phyloP scores from a whole-genome alignment of 768 basidiomycete genomes.

The Pholiota microspora region DNA sequence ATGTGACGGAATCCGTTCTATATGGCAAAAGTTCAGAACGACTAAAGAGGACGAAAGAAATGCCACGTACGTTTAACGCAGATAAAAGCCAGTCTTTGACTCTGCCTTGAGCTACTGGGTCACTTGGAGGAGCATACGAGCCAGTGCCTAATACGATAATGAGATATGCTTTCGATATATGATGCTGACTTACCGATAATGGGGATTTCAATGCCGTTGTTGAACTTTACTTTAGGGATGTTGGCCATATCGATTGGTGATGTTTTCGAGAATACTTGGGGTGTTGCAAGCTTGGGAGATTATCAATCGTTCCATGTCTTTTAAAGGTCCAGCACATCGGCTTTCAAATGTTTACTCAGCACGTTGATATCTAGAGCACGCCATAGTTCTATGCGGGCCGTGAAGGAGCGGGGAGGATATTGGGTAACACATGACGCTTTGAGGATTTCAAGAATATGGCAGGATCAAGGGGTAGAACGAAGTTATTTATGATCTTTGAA shows the following conservation, averaged over 20 bases:
- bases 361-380: neutral
- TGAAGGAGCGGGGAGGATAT: too few relatives aligned
- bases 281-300: neutral
- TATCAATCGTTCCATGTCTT: neutral
- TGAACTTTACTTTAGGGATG: slow-evolving; percentile 19
- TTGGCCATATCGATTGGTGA: neutral
- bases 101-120: slow-evolving; percentile 28
- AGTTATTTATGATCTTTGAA: too few relatives aligned
- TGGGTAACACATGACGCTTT: too few relatives aligned
- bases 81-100: slow-evolving; percentile 37
- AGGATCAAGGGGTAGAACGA: too few relatives aligned
- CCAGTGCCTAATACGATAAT: slow-evolving; percentile 33
- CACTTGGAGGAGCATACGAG: slow-evolving; percentile 33
- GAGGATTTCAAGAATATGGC: too few relatives aligned
- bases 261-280: neutral
- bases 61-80: slow-evolving; percentile 34
- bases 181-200: slow-evolving; percentile 27
- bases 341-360: neutral
- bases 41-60: neutral
- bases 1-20: slow-evolving; percentile 42
- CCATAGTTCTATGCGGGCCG: neutral
- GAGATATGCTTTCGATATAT: neutral
- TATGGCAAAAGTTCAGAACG: too few relatives aligned
- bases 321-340: neutral
- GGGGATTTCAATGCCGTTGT: slow-evolving; percentile 34